Conservation (phyloP, 305 asterid genomes). For the Fraxinus baroniana region DNA sequence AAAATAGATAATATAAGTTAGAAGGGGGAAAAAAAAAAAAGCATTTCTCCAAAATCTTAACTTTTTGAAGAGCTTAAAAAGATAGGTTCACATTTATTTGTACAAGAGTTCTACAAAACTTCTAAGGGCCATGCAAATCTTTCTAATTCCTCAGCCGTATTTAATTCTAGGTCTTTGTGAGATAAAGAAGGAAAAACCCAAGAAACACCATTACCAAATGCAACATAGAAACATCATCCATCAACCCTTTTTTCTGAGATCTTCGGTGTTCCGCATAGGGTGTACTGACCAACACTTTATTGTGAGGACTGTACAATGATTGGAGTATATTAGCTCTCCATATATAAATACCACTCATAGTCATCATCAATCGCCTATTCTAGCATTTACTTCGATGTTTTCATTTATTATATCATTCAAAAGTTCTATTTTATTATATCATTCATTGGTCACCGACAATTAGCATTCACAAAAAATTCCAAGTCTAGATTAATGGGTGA, state of each 20-base stretch:
- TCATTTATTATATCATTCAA: not conserved
- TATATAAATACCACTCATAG: not conserved
- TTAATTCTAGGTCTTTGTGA: not conserved
- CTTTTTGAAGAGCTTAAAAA: not conserved
- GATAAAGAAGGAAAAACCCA: not conserved
- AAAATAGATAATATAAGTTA: not conserved
- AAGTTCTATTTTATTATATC: not conserved
- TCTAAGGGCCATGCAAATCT: not conserved
- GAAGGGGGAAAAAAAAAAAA: too few relatives aligned
- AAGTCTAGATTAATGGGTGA: not conserved
- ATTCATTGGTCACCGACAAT: not conserved
- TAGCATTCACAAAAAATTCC: not conserved
- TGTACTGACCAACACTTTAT: not conserved
- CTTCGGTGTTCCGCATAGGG: not conserved
- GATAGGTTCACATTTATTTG: not conserved
- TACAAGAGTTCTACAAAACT: not conserved
- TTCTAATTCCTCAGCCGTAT: not conserved
- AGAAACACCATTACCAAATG: not conserved
- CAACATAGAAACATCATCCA: not conserved
- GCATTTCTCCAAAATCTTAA: not conserved
- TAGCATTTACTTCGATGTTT: not conserved
- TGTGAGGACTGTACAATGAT: not conserved
- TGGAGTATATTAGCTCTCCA: not conserved
- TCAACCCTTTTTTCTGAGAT: not conserved
- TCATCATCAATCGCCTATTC: slow-evolving; percentile 10